phyloP scores from a whole-genome alignment of 2,329 filamentous ascomycete species.

The Botrytis aclada region DNA sequence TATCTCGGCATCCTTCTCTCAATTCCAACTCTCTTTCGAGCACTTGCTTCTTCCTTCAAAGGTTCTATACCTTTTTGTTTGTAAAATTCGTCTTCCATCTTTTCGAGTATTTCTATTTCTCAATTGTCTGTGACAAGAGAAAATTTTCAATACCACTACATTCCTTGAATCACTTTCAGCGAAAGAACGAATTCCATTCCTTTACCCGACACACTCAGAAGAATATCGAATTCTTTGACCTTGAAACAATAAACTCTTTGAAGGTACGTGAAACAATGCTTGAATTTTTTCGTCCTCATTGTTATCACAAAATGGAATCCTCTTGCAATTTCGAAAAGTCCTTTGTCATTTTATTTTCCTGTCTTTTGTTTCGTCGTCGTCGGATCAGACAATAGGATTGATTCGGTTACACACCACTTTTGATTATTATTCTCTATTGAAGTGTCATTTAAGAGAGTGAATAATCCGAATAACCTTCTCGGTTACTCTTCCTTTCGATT shows the following conservation, averaged over 20 bases:
- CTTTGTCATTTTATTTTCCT: background rate
- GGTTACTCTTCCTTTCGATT: background rate
- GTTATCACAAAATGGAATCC: background rate
- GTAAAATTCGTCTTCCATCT: conserved; percentile 3
- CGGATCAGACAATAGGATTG: background rate
- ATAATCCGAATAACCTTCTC: background rate
- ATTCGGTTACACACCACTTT: background rate
- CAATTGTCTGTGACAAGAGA: conserved; percentile 8
- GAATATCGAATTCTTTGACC: background rate
- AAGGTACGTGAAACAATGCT: conserved; percentile 6
- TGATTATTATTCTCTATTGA: background rate
- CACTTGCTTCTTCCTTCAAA: conserved; percentile 4
- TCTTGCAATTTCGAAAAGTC: background rate
- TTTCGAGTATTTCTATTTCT: background rate
- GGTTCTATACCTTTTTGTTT: background rate
- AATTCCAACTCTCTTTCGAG: conserved; percentile 5
- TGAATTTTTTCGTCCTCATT: background rate
- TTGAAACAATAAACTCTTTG: background rate
- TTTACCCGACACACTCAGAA: background rate
- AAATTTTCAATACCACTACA: background rate
- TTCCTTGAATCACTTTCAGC: conserved; percentile 9
- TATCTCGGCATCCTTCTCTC: background rate
- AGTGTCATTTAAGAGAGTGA: background rate
- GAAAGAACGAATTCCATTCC: conserved; percentile 9
- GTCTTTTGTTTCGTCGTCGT: background rate